Evolutionary conservation across 2,329 filamentous ascomycete genomes (phyloP).

Genomic region (Colletotrichum sublineola): DNA sequence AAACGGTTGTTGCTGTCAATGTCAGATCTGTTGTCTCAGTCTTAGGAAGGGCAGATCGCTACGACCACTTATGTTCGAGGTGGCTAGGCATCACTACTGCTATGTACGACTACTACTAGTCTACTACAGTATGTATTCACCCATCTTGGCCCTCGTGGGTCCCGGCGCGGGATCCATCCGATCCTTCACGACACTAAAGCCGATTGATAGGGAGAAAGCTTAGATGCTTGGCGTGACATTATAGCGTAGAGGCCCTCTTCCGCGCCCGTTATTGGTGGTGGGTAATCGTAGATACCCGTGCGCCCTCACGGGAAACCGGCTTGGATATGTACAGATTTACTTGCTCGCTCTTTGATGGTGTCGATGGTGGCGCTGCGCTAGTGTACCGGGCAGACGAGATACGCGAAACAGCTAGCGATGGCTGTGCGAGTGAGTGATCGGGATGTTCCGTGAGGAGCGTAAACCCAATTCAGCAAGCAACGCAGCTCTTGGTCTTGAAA

Average conservation of each 20-base stretch:
- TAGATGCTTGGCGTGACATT: not conserved
- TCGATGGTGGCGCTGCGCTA: not conserved
- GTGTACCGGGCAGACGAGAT: not conserved
- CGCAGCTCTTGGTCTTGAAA: not conserved
- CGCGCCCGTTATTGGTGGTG: not conserved
- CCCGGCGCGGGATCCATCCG: constrained; percentile 12
- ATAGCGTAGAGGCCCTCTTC: not conserved
- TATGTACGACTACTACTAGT: no score
- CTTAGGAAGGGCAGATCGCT: no score
- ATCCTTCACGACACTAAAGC: constrained; percentile 1
- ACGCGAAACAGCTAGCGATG: not conserved
- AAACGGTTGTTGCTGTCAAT: no score
- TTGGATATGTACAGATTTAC: no score
- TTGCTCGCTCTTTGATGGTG: not conserved
- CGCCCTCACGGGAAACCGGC: no score
- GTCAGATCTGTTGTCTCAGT: no score
- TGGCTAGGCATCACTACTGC: no score
- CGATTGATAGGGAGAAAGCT: no score
- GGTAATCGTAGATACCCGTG: no score
- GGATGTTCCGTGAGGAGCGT: not conserved
- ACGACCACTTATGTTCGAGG: no score
- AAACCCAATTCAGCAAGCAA: not conserved
- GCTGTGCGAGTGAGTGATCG: no score
- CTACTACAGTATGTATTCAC: no score
- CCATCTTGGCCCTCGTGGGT: not conserved